Evolutionary conservation across 176 grass and related monocot genomes (phyloP).

Genomic region (Eragrostis curvula): DNA sequence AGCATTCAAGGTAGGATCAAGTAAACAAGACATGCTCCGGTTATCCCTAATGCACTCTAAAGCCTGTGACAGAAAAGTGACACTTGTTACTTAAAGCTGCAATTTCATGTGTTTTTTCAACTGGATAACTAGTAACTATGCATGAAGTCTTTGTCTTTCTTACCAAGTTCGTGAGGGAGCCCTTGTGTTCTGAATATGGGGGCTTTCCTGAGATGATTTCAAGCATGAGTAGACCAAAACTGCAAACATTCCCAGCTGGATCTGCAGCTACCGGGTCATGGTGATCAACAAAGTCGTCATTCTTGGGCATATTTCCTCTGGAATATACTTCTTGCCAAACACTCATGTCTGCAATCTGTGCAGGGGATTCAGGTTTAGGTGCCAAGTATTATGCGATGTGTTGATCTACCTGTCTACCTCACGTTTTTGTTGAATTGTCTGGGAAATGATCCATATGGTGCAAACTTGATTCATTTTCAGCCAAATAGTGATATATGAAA

Average conservation of each 20-base stretch:
- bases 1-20: slow-evolving; percentile 73
- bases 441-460: slow-evolving; percentile 1
- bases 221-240: slow-evolving; percentile 86
- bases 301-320: slow-evolving; percentile 59
- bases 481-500: slow-evolving; percentile 16
- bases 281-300: slow-evolving; percentile 46
- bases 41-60: slow-evolving; percentile 74
- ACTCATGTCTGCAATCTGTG: slow-evolving; percentile 76
- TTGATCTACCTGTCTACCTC: neutral
- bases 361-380: slow-evolving; percentile 28
- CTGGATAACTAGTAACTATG: slow-evolving; percentile 16
- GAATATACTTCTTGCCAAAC: slow-evolving; percentile 77
- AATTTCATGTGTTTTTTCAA: slow-evolving; percentile 11
- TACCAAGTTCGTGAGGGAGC: slow-evolving; percentile 77
- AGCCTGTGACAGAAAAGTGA: slow-evolving; percentile 54
- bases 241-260: slow-evolving; percentile 85
- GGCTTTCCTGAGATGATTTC: slow-evolving; percentile 95
- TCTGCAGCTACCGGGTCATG: slow-evolving; percentile 57
- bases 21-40: slow-evolving; percentile 54
- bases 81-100: slow-evolving; percentile 40
- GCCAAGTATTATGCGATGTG: neutral
- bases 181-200: slow-evolving; percentile 65
- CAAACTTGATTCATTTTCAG: neutral
- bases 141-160: slow-evolving; percentile 16
- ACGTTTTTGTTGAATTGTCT: slow-evolving; percentile 7